Base-by-base conservation (phyloP, 768 basidiomycete species). In the Boletellus ananas region DNA sequence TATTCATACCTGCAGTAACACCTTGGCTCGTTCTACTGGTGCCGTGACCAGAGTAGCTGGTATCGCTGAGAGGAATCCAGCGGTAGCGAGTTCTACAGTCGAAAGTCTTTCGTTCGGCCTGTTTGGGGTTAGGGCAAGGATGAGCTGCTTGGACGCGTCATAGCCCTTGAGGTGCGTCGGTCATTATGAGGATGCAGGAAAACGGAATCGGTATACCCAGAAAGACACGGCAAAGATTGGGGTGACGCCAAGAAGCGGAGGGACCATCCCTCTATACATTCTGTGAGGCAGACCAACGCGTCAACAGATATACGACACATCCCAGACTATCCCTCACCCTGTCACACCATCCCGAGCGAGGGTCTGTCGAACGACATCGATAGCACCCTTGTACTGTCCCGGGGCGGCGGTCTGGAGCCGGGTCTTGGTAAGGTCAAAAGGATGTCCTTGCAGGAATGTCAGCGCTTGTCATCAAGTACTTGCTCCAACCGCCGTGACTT, bases 221-320 rank as follows among this genome's bases (percentile, higher is more conserved):
- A 99, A 98, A 4, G 93, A 95, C 27, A 98, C 74, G 4, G 96
- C 96, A 61, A 99, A 99, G 63, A 97, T 98, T 31, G 96, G 96
- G 5, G 96, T 98, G 25, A 99, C 92, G 25, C 95, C 93, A 27
- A 96, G 73, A 50, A 97, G 70, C 38, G 94, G 94, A 31, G 94
- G 94, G 4, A 94, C 87, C 72, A 97, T 92, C 33, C 92, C 93
- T 54, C 92, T 88, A 63, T 94, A 95, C 65, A 95, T 64, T 25
- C 91, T 94, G 45, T 34, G 50, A 29, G 43, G 38, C 29, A 4
- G 21, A 31, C n/a, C n/a, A 33, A 18, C 17, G 33, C 37, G 29
- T 57, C 16, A 63, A 45, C 18, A 17, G 7, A 18, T 12, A 39
- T n/a, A 27, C 20, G 27, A 29, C 20, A 33, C 27, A 34, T 31